Percentiles rank a stretch among this genome's conserved stretches.
These are phyloP conservation scores for Lactarius trivialis DNA, from an alignment of 768 basidiomycete genomes.

Conservation along the genomic window DNA sequence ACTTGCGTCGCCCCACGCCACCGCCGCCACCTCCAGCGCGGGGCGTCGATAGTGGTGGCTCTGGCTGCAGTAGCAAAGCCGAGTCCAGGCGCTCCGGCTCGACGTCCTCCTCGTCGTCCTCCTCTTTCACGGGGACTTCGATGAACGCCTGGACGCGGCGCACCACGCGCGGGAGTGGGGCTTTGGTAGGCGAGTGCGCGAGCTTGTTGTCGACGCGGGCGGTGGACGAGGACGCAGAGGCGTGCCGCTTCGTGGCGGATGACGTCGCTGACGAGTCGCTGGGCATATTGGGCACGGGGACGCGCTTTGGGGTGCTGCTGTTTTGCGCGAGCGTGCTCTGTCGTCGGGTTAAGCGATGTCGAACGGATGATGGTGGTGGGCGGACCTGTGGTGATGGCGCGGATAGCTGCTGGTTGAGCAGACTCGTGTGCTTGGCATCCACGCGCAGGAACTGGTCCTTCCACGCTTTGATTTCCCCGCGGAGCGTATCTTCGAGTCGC, in stretches of 20 bases:
- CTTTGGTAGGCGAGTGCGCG: conserved; percentile 10
- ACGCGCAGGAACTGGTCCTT: conserved; percentile 74
- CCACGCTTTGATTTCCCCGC: conserved; percentile 57
- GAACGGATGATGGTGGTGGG: neutral
- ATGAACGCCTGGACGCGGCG: conserved; percentile 57
- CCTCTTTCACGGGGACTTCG: conserved; percentile 58
- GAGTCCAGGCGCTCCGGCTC: conserved; percentile 18
- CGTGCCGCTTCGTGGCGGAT: conserved; percentile 23
- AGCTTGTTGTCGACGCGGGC: conserved; percentile 10
- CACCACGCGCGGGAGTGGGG: conserved; percentile 36
- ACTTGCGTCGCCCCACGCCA: conserved; percentile 31
- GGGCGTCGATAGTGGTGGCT: neutral
- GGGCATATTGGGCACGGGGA: neutral
- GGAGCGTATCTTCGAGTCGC: conserved; percentile 41
- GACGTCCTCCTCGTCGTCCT: conserved; percentile 48
- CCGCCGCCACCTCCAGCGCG: neutral
- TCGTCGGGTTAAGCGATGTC: neutral
- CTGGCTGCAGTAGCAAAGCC: neutral
- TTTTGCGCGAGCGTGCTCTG: conserved; percentile 23
- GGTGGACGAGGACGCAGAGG: conserved; percentile 20
- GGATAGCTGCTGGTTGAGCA: conserved; percentile 47
- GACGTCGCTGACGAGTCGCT: conserved; percentile 22
- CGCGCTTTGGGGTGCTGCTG: conserved; percentile 22
- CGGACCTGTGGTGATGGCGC: conserved; percentile 10
- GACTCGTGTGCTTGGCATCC: conserved; percentile 57